phyloP scores from a whole-genome alignment of 108 stramenopile species.

The Cyclostephanos tholiformis region DNA sequence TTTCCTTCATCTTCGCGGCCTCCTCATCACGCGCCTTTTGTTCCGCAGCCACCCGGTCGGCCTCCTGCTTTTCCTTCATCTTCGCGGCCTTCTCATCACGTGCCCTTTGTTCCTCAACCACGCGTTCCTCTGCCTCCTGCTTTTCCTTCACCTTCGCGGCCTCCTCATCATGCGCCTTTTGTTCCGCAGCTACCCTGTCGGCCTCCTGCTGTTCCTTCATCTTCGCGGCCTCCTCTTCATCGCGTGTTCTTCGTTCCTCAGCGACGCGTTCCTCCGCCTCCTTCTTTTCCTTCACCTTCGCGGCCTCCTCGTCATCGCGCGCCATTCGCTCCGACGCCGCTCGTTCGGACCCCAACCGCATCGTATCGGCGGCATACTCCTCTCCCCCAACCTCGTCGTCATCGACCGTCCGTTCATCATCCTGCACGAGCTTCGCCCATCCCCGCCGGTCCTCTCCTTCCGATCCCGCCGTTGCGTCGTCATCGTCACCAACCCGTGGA shows the following conservation, averaged over 20 bases:
- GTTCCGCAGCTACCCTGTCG: background rate
- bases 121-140: conserved; percentile 12
- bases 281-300: background rate
- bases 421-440: no score
- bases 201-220: conserved; percentile 8
- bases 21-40: conserved; percentile 9
- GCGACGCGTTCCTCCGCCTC: background rate
- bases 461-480: background rate
- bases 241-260: background rate
- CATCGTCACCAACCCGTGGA: background rate
- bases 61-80: conserved; percentile 1
- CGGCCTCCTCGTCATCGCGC: background rate
- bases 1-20: background rate
- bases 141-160: background rate
- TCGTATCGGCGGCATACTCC: no score
- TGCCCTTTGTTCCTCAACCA: conserved; percentile 9
- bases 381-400: no score
- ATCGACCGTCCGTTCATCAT: no score
- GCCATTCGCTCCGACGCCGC: background rate
- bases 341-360: no score
- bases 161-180: background rate
- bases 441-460: conserved; percentile 12
- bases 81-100: background rate
- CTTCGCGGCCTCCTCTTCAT: conserved; percentile 6
- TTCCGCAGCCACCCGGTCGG: background rate